Evolutionary conservation across 805 yeast species (phyloP).

Genomic region (Candida andamanensis): DNA sequence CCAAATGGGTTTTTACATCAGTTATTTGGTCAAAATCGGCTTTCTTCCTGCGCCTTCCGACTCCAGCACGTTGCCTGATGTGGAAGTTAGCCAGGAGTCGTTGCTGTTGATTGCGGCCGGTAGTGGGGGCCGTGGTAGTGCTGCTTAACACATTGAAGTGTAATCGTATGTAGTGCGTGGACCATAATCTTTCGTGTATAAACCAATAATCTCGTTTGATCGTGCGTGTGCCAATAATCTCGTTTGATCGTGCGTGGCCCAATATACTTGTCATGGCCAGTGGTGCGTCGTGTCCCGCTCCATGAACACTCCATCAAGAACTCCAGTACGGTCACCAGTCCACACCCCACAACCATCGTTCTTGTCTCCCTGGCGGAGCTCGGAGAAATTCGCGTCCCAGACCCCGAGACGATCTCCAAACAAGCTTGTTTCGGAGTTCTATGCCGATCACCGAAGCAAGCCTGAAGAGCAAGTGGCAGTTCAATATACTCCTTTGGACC

Average conservation of each 20-base stretch:
- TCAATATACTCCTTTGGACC: conserved; percentile 6
- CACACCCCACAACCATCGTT: too few relatives aligned
- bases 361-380: background rate
- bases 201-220: background rate
- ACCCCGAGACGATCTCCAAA: conserved; percentile 11
- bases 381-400: background rate
- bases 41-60: conserved; percentile 64
- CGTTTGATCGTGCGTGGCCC: too few relatives aligned
- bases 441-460: conserved; percentile 12
- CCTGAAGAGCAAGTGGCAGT: conserved; percentile 3
- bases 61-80: conserved; percentile 50
- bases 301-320: too few relatives aligned
- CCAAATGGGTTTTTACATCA: conserved; percentile 69
- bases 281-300: too few relatives aligned
- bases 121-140: conserved; percentile 72
- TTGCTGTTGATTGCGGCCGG: conserved; percentile 54
- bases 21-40: conserved; percentile 76
- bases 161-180: background rate
- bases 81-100: conserved; percentile 53
- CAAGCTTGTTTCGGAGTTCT: conserved; percentile 38
- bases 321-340: too few relatives aligned
- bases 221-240: background rate
- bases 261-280: too few relatives aligned
- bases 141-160: conserved; percentile 32
- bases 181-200: background rate